Conservation (phyloP, 2,329 filamentous ascomycete species). For the Ceratocystis variospora region DNA sequence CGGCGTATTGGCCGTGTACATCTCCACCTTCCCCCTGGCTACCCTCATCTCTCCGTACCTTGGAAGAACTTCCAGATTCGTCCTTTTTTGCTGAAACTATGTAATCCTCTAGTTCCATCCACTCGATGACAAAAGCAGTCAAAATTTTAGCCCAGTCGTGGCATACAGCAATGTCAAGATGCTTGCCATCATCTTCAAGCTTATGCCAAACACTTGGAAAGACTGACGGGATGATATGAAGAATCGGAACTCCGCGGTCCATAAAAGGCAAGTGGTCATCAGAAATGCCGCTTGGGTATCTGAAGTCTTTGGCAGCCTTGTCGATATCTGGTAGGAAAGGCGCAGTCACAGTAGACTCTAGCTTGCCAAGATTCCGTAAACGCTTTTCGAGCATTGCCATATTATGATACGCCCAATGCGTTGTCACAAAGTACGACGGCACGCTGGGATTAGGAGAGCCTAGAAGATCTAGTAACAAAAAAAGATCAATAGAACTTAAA, state of each 20-base stretch:
- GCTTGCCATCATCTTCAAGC: constrained; percentile 66
- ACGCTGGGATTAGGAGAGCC: constrained; percentile 55
- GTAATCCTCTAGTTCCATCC: constrained; percentile 58
- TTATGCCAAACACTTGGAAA: constrained; percentile 84
- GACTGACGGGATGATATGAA: constrained; percentile 75
- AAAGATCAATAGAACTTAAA: constrained; percentile 69
- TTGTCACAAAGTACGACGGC: constrained; percentile 76
- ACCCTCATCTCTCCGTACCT: constrained; percentile 30
- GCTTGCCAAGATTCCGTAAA: constrained; percentile 50
- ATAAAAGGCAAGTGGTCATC: constrained; percentile 94
- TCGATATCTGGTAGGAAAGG: constrained; percentile 53
- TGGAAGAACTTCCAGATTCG: constrained; percentile 40
- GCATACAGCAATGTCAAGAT: constrained; percentile 66
- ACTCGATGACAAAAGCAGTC: constrained; percentile 75
- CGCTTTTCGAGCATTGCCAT: constrained; percentile 63
- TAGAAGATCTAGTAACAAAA: constrained; percentile 82
- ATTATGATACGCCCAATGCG: constrained; percentile 81
- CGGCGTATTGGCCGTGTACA: not conserved
- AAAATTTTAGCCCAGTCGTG: constrained; percentile 80
- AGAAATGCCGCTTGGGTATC: constrained; percentile 40
- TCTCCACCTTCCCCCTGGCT: not conserved
- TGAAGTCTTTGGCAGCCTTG: constrained; percentile 39
- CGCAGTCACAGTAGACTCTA: constrained; percentile 42
- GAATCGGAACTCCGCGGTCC: constrained; percentile 65
- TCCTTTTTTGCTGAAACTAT: constrained; percentile 33